Evolutionary conservation across 768 basidiomycete species (phyloP).

Genomic region (Tricholoma matsutake): DNA sequence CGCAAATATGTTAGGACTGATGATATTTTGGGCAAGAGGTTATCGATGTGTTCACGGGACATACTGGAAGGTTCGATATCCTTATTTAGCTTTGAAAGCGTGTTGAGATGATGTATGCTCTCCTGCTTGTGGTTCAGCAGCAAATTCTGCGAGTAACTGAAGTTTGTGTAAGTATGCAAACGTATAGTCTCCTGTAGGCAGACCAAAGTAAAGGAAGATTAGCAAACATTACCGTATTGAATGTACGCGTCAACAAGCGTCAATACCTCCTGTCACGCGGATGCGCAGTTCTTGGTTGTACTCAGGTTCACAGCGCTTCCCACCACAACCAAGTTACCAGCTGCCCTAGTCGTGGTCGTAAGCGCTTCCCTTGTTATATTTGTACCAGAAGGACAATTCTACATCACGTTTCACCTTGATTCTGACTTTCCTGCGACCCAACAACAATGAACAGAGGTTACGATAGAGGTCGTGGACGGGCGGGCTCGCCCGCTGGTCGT

Average conservation of each 20-base stretch:
- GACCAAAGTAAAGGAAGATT: no score
- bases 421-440: slow-evolving; percentile 3
- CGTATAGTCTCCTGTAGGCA: no score
- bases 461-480: slow-evolving; percentile 36
- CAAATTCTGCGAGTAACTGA: slow-evolving; percentile 56
- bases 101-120: slow-evolving; percentile 58
- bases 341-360: slow-evolving; percentile 7
- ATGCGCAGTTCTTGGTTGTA: no score
- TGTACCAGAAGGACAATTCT: not conserved
- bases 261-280: no score
- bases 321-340: slow-evolving; percentile 13
- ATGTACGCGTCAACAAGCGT: no score
- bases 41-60: slow-evolving; percentile 20
- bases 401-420: not conserved
- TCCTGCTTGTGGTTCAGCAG: slow-evolving; percentile 59
- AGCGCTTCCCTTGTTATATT: slow-evolving; percentile 10
- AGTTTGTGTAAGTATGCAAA: no score
- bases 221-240: no score
- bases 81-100: slow-evolving; percentile 33
- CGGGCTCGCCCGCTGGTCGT: slow-evolving; percentile 30
- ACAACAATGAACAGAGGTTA: slow-evolving; percentile 26
- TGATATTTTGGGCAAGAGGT: not conserved
- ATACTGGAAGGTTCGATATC: not conserved
- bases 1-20: not conserved
- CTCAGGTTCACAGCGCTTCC: slow-evolving; percentile 13